Base-by-base conservation (phyloP, 2,329 filamentous ascomycete genomes). In the Leptographium radiaticola region DNA sequence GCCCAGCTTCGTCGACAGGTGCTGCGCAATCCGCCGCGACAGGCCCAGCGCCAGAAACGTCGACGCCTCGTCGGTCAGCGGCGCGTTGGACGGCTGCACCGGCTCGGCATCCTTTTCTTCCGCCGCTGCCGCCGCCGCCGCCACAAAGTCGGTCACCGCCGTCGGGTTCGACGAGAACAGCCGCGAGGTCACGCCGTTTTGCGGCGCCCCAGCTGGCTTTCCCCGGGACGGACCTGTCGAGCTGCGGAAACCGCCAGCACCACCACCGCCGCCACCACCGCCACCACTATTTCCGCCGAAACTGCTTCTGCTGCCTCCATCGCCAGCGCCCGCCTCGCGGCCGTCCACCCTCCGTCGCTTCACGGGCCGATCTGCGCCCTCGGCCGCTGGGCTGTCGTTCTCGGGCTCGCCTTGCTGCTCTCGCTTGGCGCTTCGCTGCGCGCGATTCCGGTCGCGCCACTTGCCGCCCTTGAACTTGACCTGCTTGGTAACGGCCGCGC, bases 91-190 rank as follows among this genome's bases (percentile, higher is more conserved):
- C 0, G 93, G 85, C 56, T 87, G 16, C 2, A 55, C 81, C 0
- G 79, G 76, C 50, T 80, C 77, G 13, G 79, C 75, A 12, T 80
- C 75, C 2, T 63, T 65, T 12, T 70, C 71, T 15, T 75, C 67
- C 39, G 70, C 66, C 1, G 72, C 67, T 3, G 68, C 66, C 34
- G 77, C 75, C 25, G 25, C 43, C 10, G 20, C 30, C 9, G 13
- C 31, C 9, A 77, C 73, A 39, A 78, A 74, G 40, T 77, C 75
- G 2, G 82, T 87, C 57, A 80, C 84, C 5, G 88, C 77, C 6
- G 76, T 71, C 0, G 91, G 91, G 58, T 97, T 98, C 68, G 83
- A 91, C 1, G 89, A 87, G 71, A 97, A 98, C 2, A 98, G 76
- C 13, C 89, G 90, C 7, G 93, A 97, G 30, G 95, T 85, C 55